Base-by-base conservation (phyloP, 805 yeast genomes). In the Yarrowia deformans region DNA sequence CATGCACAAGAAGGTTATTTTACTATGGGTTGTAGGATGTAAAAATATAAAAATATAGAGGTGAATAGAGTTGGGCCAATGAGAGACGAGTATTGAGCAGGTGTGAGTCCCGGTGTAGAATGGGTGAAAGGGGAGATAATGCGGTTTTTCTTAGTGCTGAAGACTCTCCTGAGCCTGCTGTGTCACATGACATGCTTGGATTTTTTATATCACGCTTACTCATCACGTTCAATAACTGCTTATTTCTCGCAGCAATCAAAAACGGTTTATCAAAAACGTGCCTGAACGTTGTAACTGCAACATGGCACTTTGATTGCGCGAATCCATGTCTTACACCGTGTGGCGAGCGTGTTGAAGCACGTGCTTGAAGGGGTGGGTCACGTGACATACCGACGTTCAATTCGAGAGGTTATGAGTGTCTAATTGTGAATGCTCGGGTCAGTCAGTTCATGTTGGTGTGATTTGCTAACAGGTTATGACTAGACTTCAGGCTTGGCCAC, bases 41-140 rank as follows among this genome's bases (percentile, higher is more conserved):
- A 23, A 23, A n/a, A n/a, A n/a, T n/a, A n/a, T n/a, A n/a, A n/a
- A n/a, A 43, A 48, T 49, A 49, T 32, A 49, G 54, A 49, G 54
- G 39, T 14, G 19, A 32, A 49, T 49, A 49, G 39, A 16, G 54
- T 49, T 49, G 54, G 29, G 23, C 54, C 54, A 49, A 49, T 49
- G 14, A 12, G 52, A 48, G 18, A 8, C n/a, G 12, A 13, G 18
- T 14, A 29, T 18, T 3, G 5, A 12, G 6, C 50, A 19, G 35
- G 35, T 23, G 52, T 29, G 35, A 48, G 50, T 48, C 50, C 13
- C 50, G 50, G 50, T 6, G 19, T 23, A 19, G n/a, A 39, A 6
- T 12, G 42, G 16, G 42, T 18, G 12, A 46, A 46, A 9, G 34
- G 52, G 35, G 34, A 7, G 8, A 48, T 2, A 14, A 29, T 3